These are phyloP conservation scores for Populus simonii DNA, from an alignment of 345 rosid species.

Conservation along the genomic window DNA sequence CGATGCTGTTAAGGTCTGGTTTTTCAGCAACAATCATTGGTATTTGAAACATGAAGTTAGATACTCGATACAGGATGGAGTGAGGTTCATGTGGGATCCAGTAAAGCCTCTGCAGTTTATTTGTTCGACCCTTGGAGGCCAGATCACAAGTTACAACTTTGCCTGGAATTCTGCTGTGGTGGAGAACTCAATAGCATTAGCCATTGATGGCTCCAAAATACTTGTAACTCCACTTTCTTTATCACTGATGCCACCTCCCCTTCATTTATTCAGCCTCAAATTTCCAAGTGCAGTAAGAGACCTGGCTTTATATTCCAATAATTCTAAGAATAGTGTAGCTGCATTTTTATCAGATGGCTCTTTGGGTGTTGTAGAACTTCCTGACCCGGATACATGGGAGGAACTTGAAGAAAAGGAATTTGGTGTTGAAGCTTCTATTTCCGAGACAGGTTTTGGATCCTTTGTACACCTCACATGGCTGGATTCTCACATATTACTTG, in stretches of 20 bases:
- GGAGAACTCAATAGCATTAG: slow-evolving; percentile 78
- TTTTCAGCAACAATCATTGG: slow-evolving; percentile 88
- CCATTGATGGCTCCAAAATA: slow-evolving; percentile 69
- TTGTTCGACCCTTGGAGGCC: slow-evolving; percentile 81
- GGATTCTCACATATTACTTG: slow-evolving; percentile 64
- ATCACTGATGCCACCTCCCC: slow-evolving; percentile 88
- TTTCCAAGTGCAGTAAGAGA: slow-evolving; percentile 66
- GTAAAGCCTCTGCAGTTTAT: slow-evolving; percentile 74
- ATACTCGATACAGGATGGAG: slow-evolving; percentile 55
- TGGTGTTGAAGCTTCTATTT: slow-evolving; percentile 50
- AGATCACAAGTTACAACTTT: slow-evolving; percentile 60
- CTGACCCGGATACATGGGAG: slow-evolving; percentile 62
- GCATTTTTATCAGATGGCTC: slow-evolving; percentile 68
- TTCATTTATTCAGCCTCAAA: slow-evolving; percentile 67
- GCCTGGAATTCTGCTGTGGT: slow-evolving; percentile 72
- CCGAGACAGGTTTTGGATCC: slow-evolving; percentile 54
- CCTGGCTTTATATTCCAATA: slow-evolving; percentile 55
- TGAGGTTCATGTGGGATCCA: slow-evolving; percentile 93
- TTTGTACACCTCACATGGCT: slow-evolving; percentile 72
- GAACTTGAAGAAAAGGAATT: slow-evolving; percentile 74
- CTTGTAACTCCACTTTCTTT: slow-evolving; percentile 77
- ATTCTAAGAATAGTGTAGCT: slow-evolving; percentile 59
- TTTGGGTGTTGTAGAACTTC: slow-evolving; percentile 78
- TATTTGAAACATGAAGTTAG: slow-evolving; percentile 83
- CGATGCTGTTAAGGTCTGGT: slow-evolving; percentile 75